Base-by-base conservation (phyloP, 805 yeast species). In the Dipodascus albidus region DNA sequence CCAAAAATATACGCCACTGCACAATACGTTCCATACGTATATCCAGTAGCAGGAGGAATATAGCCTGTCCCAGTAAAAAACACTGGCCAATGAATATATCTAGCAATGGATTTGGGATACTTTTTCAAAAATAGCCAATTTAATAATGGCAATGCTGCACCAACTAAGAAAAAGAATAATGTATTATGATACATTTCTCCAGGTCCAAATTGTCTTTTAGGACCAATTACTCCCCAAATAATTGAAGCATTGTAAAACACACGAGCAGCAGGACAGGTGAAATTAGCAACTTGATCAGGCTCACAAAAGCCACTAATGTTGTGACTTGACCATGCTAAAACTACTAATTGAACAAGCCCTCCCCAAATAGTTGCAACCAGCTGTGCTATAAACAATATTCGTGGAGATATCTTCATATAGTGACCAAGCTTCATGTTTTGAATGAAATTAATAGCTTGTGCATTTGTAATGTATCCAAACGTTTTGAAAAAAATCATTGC, bases 41-140 rank as follows among this genome's bases (percentile, higher is more conserved):
- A 82, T 24, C 85, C 81, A 2, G 88, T 81, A 41, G 86, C 83
- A 47, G 91, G 90, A 15, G 91, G 90, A 60, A 83, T 79, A 59
- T 74, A 72, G 48, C 82, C 82, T n/a, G 78, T 67, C 3, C 79
- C 76, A 19, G 75, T 70, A 60, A 85, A 75, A 52, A 87, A 82
- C 9, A 83, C 81, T 0, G 89, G 87, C 64, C 86, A 83, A 55
- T 82, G 83, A 59, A 82, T 68, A 58, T 74, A 74, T 48, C 67
- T 63, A 33, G 72, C 54, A n/a, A 52, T 72, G n/a, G 73, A 68
- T 42, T 65, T 60, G 44, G 79, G 79, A 62, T 67, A 62, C 50
- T 62, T 62, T 57, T 63, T 64, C 47, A 72, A 65, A 55, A 69
- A 58, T 3, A 64, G 44, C 73, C 73, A 75, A 50, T 68, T 69